These are phyloP conservation scores for Stagonosporopsis vannaccii DNA, from an alignment of 2,329 filamentous ascomycete genomes.

Conservation along the genomic window DNA sequence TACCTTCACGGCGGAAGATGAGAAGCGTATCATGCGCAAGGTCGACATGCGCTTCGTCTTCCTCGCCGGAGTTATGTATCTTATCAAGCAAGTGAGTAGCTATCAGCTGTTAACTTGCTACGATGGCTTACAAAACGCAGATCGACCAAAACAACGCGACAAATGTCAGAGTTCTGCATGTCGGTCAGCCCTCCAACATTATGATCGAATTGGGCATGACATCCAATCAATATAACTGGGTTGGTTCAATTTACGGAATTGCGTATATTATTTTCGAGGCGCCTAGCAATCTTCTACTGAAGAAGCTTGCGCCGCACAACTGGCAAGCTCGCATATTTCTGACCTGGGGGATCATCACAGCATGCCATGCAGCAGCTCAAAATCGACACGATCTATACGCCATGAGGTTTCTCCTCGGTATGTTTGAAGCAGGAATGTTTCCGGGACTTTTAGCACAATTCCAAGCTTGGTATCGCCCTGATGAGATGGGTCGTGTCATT, in stretches of 20 bases:
- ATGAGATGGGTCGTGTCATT: constrained; percentile 48
- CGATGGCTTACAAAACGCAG: constrained; percentile 4
- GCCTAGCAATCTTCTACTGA: constrained; percentile 48
- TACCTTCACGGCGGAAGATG: constrained; percentile 30
- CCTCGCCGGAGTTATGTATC: constrained; percentile 32
- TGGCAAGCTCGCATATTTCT: constrained; percentile 46
- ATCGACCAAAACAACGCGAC: constrained; percentile 35
- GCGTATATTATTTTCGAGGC: constrained; percentile 38
- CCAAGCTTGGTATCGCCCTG: constrained; percentile 47
- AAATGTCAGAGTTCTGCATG: constrained; percentile 31
- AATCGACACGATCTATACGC: constrained; percentile 36
- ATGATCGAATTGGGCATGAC: constrained; percentile 31
- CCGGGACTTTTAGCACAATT: constrained; percentile 44
- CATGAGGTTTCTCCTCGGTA: constrained; percentile 33
- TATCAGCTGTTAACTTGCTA: neutral
- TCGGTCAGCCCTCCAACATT: constrained; percentile 30
- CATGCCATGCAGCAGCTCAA: constrained; percentile 39
- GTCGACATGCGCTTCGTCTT: constrained; percentile 31
- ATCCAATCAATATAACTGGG: constrained; percentile 35
- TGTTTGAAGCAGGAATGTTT: constrained; percentile 40
- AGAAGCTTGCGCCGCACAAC: constrained; percentile 44
- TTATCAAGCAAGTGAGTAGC: constrained; percentile 31
- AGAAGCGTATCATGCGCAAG: constrained; percentile 35
- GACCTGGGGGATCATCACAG: constrained; percentile 35
- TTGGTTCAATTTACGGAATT: constrained; percentile 34